Evolutionary conservation across 345 rosid genomes (phyloP).

Genomic region (Hibiscus trionum): DNA sequence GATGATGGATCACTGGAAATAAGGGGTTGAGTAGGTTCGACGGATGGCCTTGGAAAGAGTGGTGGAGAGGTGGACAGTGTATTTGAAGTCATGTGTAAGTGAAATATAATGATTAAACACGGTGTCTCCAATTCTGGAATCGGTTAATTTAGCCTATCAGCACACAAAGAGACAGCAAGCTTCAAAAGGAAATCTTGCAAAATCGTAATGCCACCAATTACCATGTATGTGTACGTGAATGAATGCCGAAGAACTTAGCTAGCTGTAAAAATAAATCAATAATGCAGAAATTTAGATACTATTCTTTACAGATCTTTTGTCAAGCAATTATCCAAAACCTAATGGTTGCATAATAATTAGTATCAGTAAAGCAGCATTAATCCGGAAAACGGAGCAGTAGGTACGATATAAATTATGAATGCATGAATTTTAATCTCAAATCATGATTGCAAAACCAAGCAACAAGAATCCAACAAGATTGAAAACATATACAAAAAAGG

Average conservation of each 20-base stretch:
- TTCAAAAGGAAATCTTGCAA: background rate
- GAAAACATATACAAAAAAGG: background rate
- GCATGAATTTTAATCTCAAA: background rate
- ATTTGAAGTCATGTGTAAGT: conserved; percentile 40
- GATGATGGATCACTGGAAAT: conserved; percentile 22
- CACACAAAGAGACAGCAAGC: background rate
- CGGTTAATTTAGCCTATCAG: background rate
- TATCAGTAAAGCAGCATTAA: background rate
- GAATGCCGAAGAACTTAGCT: background rate
- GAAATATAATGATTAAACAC: background rate
- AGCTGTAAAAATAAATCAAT: background rate
- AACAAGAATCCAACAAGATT: background rate
- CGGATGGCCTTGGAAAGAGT: conserved; percentile 8
- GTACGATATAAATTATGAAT: background rate
- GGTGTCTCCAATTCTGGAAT: background rate
- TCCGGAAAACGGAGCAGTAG: background rate
- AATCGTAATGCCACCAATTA: background rate
- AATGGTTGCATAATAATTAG: background rate
- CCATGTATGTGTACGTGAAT: background rate
- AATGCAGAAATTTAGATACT: background rate
- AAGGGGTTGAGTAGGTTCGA: conserved; percentile 10
- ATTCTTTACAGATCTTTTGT: background rate
- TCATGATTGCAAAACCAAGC: background rate
- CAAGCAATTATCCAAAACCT: background rate
- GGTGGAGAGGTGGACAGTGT: conserved; percentile 31